A percentile compares a stretch with the other conserved stretches of the same genome.
Conservation (phyloP, 2,329 filamentous ascomycete genomes). For the Nigrograna mackinnonii region DNA sequence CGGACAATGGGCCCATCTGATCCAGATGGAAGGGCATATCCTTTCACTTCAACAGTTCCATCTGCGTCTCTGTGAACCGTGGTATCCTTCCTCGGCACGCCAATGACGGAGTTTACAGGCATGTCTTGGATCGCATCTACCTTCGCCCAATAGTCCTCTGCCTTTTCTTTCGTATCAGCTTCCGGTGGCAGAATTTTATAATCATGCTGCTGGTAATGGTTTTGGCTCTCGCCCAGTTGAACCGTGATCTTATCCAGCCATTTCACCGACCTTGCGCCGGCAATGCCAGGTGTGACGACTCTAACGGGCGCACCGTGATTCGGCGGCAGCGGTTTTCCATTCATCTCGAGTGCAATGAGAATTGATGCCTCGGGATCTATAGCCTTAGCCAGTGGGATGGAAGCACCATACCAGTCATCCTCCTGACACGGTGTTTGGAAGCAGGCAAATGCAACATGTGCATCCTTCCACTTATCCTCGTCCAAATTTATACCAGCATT, state of each 20-base stretch:
- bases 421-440: conserved; percentile 57
- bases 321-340: conserved; percentile 49
- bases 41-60: conserved; percentile 53
- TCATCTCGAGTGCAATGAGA: conserved; percentile 48
- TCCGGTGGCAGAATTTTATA: conserved; percentile 63
- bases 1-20: conserved; percentile 55
- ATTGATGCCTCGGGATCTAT: conserved; percentile 21
- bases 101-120: conserved; percentile 61
- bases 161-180: conserved; percentile 51
- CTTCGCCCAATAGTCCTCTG: conserved; percentile 56
- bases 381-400: conserved; percentile 46
- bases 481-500: conserved; percentile 47
- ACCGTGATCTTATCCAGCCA: conserved; percentile 60
- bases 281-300: conserved; percentile 56
- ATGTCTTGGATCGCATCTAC: conserved; percentile 58
- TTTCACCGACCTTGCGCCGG: conserved; percentile 59
- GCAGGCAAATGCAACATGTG: conserved; percentile 62
- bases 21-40: conserved; percentile 61
- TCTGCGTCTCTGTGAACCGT: conserved; percentile 44
- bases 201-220: conserved; percentile 62
- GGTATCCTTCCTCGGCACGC: conserved; percentile 49
- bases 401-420: conserved; percentile 62
- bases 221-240: conserved; percentile 53
- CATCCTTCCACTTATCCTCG: conserved; percentile 28
- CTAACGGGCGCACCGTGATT: conserved; percentile 59